Evolutionary conservation across 2,329 filamentous ascomycete genomes (phyloP), one percentile per base, ranked within the genome.

Genomic region (Ceratocystis lukuohia): DNA sequence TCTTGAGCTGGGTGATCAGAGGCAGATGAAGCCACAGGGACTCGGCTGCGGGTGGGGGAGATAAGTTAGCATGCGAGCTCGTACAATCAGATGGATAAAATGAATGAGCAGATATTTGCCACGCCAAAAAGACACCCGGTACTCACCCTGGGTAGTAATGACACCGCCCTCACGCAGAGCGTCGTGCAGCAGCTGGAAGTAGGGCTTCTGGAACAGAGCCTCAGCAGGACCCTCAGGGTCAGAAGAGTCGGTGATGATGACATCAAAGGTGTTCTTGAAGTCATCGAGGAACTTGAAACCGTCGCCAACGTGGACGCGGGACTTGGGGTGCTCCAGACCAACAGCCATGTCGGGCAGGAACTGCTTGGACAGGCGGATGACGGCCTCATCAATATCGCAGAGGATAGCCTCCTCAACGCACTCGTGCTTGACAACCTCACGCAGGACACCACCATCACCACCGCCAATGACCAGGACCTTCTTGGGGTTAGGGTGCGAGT

Each of bases 351-450:
- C 85, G 68, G 93, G 93, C 64, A 99, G 88, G 82, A 91, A 96
- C 83, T 96, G 84, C 88, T 97, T 97, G 78, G 92, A 96, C 74
- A 99, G 87, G 73, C 94, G 91, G 79, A 96, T 95, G 77, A 99
- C 94, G 71, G 94, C 93, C 84, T 97, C 94, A 74, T 99, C 94
- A 76, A 99, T 99, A 80, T 99, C 94, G 81, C 93, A 97, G 72
- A 99, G 89, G 71, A 88, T 88, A 69, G 94, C 94, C 83, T 96
- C 88, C 83, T 99, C 90, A 70, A 99, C 89, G 74, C 87, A 89
- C 73, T 96, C 91, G 80, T 99, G 94, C 88, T 99, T 99, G 83
- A 99, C 91, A 57, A 99, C 88, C 84, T 99, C 94, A 73, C 94
- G 91, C 73, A 99, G 87, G 70, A 99, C 94, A 79, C 94, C 94